These are phyloP conservation scores for Termitomyces titanicus DNA, from an alignment of 768 basidiomycete species.

Conservation along the genomic window DNA sequence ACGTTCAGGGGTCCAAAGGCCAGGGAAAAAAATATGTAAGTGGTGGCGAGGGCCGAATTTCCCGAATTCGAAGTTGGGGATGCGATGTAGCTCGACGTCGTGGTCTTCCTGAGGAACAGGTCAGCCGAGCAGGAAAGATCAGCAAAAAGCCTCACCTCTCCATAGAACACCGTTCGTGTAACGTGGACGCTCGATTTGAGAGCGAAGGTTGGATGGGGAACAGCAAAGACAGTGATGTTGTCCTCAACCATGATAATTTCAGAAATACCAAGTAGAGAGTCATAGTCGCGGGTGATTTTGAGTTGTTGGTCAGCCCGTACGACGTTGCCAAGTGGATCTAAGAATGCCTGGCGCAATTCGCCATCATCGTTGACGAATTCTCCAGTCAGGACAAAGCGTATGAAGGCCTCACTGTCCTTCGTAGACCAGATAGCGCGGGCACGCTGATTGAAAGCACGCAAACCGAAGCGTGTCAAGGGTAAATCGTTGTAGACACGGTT, in stretches of 20 bases:
- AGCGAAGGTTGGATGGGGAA: neutral
- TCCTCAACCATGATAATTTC: slow-evolving; percentile 5
- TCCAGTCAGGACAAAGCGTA: neutral
- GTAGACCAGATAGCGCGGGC: neutral
- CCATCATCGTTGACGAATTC: neutral
- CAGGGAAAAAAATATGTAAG: slow-evolving; percentile 24
- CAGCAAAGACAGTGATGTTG: slow-evolving; percentile 2
- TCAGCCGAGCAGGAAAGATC: too few species aligned
- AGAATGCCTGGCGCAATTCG: neutral
- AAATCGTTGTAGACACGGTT: neutral
- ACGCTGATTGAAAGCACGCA: neutral
- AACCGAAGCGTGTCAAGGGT: neutral
- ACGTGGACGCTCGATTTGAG: neutral
- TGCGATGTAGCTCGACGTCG: slow-evolving; percentile 12
- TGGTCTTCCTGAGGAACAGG: too few species aligned
- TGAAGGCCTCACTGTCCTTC: neutral
- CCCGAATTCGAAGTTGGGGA: slow-evolving; percentile 26
- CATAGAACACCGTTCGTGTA: neutral
- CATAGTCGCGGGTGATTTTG: slow-evolving; percentile 13
- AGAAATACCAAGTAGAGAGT: slow-evolving; percentile 17
- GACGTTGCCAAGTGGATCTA: neutral
- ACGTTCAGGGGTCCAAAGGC: slow-evolving; percentile 12
- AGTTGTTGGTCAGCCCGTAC: neutral
- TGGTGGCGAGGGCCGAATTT: slow-evolving; percentile 15
- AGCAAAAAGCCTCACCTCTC: neutral